phyloP scores from a whole-genome alignment of 208 protist species.

The Trypanosoma lewisi region DNA sequence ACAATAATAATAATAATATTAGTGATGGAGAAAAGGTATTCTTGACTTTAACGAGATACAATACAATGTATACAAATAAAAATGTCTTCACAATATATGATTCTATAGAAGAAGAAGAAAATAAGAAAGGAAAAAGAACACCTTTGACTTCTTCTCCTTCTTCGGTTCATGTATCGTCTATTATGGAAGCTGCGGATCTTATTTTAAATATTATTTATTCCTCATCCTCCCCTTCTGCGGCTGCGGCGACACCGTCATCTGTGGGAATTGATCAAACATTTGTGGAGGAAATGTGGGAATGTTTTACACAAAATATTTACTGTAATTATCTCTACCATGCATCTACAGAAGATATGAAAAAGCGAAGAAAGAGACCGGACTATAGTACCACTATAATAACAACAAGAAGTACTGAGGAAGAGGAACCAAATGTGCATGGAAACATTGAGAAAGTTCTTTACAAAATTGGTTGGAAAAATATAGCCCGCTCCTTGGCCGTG shows the following conservation, averaged over 20 bases:
- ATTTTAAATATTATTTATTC: slow-evolving; percentile 10
- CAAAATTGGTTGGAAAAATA: slow-evolving; percentile 12
- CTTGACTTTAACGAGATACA: slow-evolving; percentile 29
- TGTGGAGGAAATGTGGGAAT: slow-evolving; percentile 25
- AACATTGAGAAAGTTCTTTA: slow-evolving; percentile 17
- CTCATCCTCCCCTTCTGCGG: neutral
- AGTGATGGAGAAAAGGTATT: slow-evolving; percentile 16
- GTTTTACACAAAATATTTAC: slow-evolving; percentile 24
- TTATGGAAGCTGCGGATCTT: slow-evolving; percentile 21
- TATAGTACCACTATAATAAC: too few relatives aligned
- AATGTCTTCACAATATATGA: slow-evolving; percentile 30
- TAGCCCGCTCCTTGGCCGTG: slow-evolving; percentile 12
- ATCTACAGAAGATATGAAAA: neutral
- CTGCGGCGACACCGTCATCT: too few relatives aligned
- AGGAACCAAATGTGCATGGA: slow-evolving; percentile 7
- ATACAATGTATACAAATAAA: slow-evolving; percentile 20
- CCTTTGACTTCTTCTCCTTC: too few relatives aligned
- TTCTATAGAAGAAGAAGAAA: neutral
- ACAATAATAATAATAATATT: too few relatives aligned
- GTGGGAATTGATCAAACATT: too few relatives aligned
- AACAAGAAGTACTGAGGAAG: neutral
- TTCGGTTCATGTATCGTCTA: neutral
- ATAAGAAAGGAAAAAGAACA: too few relatives aligned
- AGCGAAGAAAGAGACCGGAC: neutral
- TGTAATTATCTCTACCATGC: slow-evolving; percentile 10